Evolutionary conservation across 148 eudicot genomes (phyloP).

Genomic region (Fagopyrum homotropicum): DNA sequence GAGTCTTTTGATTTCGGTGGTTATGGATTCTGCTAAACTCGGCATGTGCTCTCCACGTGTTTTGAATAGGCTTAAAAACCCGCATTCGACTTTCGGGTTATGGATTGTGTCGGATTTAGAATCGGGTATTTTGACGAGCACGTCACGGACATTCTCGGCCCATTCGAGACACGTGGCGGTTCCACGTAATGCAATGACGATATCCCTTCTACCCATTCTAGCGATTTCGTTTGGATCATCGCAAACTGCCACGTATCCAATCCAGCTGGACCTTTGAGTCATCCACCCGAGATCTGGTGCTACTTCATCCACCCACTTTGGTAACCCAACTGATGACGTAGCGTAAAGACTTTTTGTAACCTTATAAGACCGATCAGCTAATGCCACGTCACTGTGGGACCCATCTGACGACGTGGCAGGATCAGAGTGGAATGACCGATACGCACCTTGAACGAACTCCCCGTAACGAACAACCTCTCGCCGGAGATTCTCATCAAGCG

Average conservation of each 20-base stretch:
- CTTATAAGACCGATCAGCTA: constrained; percentile 57
- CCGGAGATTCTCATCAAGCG: constrained; percentile 92
- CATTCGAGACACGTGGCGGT: constrained; percentile 97
- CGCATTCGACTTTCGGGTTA: constrained; percentile 74
- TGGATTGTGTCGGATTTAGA: not conserved
- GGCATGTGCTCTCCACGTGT: constrained; percentile 46
- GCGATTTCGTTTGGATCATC: constrained; percentile 62
- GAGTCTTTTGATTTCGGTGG: constrained; percentile 45
- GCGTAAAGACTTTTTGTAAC: constrained; percentile 79
- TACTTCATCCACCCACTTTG: constrained; percentile 87
- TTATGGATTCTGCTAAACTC: constrained; percentile 57
- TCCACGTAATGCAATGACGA: constrained; percentile 82
- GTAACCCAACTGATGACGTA: constrained; percentile 78
- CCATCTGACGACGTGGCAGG: constrained; percentile 53
- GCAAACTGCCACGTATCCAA: constrained; percentile 91
- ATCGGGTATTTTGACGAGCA: constrained; percentile 43
- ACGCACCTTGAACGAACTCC: constrained; percentile 90
- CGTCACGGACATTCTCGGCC: constrained; percentile 76
- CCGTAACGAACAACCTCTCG: constrained; percentile 89
- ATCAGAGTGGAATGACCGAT: constrained; percentile 63
- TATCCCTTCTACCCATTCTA: constrained; percentile 87
- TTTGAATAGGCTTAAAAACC: constrained; percentile 65
- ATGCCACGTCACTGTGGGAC: constrained; percentile 38
- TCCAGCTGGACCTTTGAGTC: constrained; percentile 89
- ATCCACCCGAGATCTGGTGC: constrained; percentile 99